phyloP scores from a whole-genome alignment of 257 asterid genomes.

The Jacaranda copaia region DNA sequence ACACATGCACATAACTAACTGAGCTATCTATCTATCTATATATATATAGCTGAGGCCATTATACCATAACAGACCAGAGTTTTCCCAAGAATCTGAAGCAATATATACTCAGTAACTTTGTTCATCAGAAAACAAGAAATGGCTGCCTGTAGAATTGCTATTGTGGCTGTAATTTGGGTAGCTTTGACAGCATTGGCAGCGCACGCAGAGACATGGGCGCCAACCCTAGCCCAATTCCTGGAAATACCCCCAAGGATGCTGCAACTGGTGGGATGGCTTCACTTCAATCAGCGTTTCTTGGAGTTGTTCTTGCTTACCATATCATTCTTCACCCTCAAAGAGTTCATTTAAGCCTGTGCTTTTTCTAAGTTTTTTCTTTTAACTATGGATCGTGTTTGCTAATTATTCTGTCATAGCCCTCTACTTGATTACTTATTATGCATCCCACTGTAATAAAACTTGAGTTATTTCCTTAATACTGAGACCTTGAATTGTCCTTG shows the following conservation, averaged over 20 bases:
- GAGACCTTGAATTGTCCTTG: neutral
- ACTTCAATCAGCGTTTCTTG: conserved; percentile 22
- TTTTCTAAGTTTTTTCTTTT: neutral
- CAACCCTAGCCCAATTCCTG: conserved; percentile 18
- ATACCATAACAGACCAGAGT: neutral
- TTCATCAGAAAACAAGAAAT: conserved; percentile 17
- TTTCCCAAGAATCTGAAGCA: conserved; percentile 14
- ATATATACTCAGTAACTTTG: neutral
- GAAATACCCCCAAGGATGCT: conserved; percentile 2
- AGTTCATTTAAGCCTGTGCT: conserved; percentile 17
- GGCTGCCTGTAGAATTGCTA: conserved; percentile 26
- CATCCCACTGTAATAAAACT: conserved; percentile 11
- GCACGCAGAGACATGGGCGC: conserved; percentile 15
- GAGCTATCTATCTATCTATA: too few species aligned
- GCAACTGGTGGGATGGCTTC: conserved; percentile 35
- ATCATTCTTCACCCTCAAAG: conserved; percentile 38
- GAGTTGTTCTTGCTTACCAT: conserved; percentile 34
- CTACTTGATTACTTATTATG: neutral
- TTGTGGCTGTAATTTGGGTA: conserved; percentile 21
- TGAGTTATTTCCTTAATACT: neutral
- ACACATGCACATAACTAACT: too few species aligned
- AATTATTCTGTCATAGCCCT: neutral
- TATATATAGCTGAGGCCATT: too few species aligned
- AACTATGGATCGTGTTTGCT: neutral
- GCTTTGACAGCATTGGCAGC: conserved; percentile 26